Percentiles rank a stretch among this genome's conserved stretches.
These are phyloP conservation scores for Lentinula sp. DNA, from an alignment of 768 basidiomycete genomes.

Conservation along the genomic window DNA sequence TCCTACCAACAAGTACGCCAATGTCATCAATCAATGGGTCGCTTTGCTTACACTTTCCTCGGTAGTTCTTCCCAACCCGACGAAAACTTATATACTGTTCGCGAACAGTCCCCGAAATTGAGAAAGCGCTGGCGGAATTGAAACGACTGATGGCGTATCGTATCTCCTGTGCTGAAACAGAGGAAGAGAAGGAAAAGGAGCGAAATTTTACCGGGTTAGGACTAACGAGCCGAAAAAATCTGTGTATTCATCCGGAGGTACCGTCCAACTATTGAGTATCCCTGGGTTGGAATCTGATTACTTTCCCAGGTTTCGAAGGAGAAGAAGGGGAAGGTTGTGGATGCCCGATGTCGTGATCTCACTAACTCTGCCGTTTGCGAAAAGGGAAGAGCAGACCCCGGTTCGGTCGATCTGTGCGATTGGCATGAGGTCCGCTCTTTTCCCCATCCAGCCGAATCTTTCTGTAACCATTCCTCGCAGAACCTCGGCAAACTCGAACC, in stretches of 20 bases:
- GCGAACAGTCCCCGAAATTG: slow-evolving; percentile 98
- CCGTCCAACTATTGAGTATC: slow-evolving; percentile 8
- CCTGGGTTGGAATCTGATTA: neutral
- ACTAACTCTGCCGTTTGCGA: slow-evolving; percentile 81
- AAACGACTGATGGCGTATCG: slow-evolving; percentile 93
- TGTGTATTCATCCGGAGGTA: slow-evolving; percentile 94
- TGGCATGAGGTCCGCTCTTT: slow-evolving; percentile 83
- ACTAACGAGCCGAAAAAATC: slow-evolving; percentile 91
- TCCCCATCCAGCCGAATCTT: neutral
- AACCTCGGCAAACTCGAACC: slow-evolving; percentile 77
- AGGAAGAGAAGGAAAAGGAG: slow-evolving; percentile 74
- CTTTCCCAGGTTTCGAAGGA: slow-evolving; percentile 81
- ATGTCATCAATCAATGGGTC: neutral
- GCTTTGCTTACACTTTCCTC: slow-evolving; percentile 3
- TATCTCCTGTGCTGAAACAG: slow-evolving; percentile 60
- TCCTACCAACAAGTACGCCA: slow-evolving; percentile 87
- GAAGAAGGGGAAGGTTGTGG: slow-evolving; percentile 97
- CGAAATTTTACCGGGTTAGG: slow-evolving; percentile 82
- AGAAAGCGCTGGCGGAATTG: slow-evolving; percentile 93
- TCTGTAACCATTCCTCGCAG: slow-evolving; percentile 31
- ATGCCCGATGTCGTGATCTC: slow-evolving; percentile 93
- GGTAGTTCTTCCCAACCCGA: slow-evolving; percentile 84
- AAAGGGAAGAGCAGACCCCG: slow-evolving; percentile 80
- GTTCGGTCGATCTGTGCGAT: slow-evolving; percentile 85
- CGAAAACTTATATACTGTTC: slow-evolving; percentile 98